phyloP scores from a whole-genome alignment of 805 yeast species.

The Cyberlindnera meyerae region DNA sequence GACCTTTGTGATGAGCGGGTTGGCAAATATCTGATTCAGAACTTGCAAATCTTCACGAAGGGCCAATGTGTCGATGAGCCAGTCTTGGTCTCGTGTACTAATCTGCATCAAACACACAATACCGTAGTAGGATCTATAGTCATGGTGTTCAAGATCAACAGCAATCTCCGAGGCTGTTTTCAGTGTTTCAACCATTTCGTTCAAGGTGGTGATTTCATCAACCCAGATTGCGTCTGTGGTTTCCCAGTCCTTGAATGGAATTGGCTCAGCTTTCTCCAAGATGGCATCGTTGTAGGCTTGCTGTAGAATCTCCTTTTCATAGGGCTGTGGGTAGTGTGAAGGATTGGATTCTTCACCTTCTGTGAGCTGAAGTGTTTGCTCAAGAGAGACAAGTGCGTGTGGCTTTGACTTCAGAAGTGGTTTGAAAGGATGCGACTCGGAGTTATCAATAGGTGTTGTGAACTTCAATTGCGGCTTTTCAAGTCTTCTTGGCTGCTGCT shows the following conservation, averaged over 20 bases:
- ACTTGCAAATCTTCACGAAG: slow-evolving; percentile 65
- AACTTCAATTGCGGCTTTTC: slow-evolving; percentile 71
- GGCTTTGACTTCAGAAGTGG: slow-evolving; percentile 76
- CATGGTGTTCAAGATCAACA: slow-evolving; percentile 95
- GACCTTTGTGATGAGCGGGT: slow-evolving; percentile 79
- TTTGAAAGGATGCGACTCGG: slow-evolving; percentile 65
- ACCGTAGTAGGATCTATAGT: slow-evolving; percentile 84
- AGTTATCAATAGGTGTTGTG: slow-evolving; percentile 55
- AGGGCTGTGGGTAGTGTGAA: slow-evolving; percentile 74
- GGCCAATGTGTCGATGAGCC: slow-evolving; percentile 78
- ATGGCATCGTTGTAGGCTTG: slow-evolving; percentile 65
- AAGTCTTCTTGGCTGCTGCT: slow-evolving; percentile 28
- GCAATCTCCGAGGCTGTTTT: slow-evolving; percentile 61
- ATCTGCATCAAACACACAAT: slow-evolving; percentile 91
- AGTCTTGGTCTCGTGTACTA: slow-evolving; percentile 75
- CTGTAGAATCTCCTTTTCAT: slow-evolving; percentile 63
- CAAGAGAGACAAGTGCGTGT: slow-evolving; percentile 51
- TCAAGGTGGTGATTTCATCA: slow-evolving; percentile 48
- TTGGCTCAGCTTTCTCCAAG: slow-evolving; percentile 41
- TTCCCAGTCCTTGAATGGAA: slow-evolving; percentile 58
- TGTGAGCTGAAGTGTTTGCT: slow-evolving; percentile 42
- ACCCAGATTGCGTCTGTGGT: slow-evolving; percentile 66
- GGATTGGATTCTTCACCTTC: slow-evolving; percentile 40
- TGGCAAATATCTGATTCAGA: slow-evolving; percentile 71
- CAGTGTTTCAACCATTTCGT: slow-evolving; percentile 51